Evolutionary conservation across 1,284 basidiomycete genomes (phyloP).

Genomic region (Albatrellus sp.): DNA sequence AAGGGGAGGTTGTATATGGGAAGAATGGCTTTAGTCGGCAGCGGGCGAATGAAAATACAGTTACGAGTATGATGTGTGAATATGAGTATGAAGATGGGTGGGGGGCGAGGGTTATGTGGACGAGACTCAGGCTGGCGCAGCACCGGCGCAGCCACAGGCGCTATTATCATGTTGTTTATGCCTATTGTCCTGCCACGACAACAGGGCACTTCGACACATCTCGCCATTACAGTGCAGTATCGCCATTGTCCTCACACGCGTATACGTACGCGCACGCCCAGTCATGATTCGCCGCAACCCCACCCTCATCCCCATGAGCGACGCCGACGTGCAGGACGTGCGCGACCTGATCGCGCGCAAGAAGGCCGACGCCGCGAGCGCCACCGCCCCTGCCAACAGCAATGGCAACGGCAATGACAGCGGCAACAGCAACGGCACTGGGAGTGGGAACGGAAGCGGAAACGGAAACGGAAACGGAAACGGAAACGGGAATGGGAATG

Average conservation of each 20-base stretch:
- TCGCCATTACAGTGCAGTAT: too few species aligned
- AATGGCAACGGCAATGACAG: slow-evolving; percentile 6
- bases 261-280: not conserved
- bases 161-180: too few species aligned
- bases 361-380: slow-evolving; percentile 27
- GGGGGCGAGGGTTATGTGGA: not conserved
- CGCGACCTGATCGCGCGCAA: slow-evolving; percentile 46
- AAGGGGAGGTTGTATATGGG: too few species aligned
- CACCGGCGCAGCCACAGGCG: not conserved
- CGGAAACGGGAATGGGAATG: not conserved
- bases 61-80: too few species aligned
- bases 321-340: slow-evolving; percentile 63
- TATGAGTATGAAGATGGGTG: too few species aligned
- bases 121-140: not conserved
- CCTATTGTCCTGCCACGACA: too few species aligned
- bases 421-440: too few species aligned
- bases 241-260: not conserved
- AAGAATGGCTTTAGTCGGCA: not conserved
- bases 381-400: slow-evolving; percentile 8
- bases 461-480: too few species aligned
- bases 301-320: slow-evolving; percentile 61
- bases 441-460: too few species aligned
- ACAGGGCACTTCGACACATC: too few species aligned
- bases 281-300: slow-evolving; percentile 67
- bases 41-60: not conserved